Conservation (phyloP, 169 alveolate genomes). For the Eimeria maxima region DNA sequence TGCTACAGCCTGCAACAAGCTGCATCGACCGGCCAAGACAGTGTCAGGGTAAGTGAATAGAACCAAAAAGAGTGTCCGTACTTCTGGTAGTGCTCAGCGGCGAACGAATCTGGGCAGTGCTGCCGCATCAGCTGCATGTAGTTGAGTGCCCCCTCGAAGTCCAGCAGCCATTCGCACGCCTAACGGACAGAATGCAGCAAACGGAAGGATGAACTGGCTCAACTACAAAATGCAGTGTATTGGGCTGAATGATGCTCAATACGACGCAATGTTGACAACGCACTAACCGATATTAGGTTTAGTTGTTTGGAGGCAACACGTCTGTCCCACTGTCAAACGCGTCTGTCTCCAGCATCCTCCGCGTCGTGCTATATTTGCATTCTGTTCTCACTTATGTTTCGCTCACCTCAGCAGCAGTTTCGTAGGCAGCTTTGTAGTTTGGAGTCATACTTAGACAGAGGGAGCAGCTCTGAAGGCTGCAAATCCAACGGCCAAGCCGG, state of each 20-base stretch:
- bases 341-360: not conserved
- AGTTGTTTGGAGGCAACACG: not conserved
- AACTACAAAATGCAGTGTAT: not conserved
- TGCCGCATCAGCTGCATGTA: conserved; percentile 73
- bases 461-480: conserved; percentile 65
- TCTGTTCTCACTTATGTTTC: not conserved
- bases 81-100: conserved; percentile 61
- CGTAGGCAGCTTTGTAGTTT: conserved; percentile 78
- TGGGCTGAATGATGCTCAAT: not conserved
- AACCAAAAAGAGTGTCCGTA: not conserved
- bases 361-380: conserved; percentile 2
- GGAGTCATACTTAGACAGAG: conserved; percentile 75
- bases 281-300: not conserved
- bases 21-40: not conserved
- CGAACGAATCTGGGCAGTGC: conserved; percentile 77
- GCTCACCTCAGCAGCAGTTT: conserved; percentile 81
- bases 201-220: not conserved
- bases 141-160: conserved; percentile 78
- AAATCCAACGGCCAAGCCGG: conserved; percentile 78
- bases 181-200: not conserved
- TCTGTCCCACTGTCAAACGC: not conserved
- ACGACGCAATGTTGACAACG: not conserved
- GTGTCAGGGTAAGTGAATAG: not conserved
- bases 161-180: conserved; percentile 82
- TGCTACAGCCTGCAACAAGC: conserved; percentile 2